Conservation (phyloP, 148 eudicot species). For the Silene uniflora region DNA sequence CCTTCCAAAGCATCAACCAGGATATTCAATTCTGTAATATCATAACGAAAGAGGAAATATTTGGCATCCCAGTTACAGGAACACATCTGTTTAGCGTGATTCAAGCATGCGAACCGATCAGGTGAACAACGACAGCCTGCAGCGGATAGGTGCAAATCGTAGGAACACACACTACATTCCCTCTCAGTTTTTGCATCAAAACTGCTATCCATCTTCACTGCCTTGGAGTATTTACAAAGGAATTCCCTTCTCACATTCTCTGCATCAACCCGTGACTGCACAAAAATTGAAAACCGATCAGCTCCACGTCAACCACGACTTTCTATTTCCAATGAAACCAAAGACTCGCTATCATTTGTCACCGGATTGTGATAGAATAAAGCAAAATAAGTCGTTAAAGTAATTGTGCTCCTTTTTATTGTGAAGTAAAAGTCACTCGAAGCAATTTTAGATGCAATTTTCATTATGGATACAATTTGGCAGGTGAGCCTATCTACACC, state of each 20-base stretch:
- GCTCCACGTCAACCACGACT: not conserved
- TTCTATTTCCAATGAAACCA: no score
- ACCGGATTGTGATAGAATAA: no score
- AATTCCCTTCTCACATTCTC: conserved; percentile 76
- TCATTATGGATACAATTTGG: no score
- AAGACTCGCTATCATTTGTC: no score
- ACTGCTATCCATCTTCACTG: conserved; percentile 75
- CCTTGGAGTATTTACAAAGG: conserved; percentile 64
- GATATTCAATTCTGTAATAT: conserved; percentile 61
- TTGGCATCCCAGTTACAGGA: conserved; percentile 71
- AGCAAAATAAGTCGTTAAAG: no score
- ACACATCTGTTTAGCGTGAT: conserved; percentile 87
- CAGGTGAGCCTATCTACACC: no score
- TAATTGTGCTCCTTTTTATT: no score
- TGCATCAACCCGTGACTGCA: conserved; percentile 74
- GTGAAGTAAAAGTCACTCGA: not conserved
- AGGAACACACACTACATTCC: conserved; percentile 85
- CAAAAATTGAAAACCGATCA: conserved; percentile 9
- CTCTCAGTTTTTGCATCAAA: conserved; percentile 86
- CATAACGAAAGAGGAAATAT: conserved; percentile 82
- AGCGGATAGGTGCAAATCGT: conserved; percentile 92
- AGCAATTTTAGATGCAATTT: not conserved
- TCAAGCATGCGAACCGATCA: conserved; percentile 76
- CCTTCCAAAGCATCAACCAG: conserved; percentile 96
- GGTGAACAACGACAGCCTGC: conserved; percentile 92